A percentile compares a stretch with the other conserved stretches of the same genome.
phyloP scores from a whole-genome alignment of 2,329 filamentous ascomycete genomes.

The Penicillium sp. region DNA sequence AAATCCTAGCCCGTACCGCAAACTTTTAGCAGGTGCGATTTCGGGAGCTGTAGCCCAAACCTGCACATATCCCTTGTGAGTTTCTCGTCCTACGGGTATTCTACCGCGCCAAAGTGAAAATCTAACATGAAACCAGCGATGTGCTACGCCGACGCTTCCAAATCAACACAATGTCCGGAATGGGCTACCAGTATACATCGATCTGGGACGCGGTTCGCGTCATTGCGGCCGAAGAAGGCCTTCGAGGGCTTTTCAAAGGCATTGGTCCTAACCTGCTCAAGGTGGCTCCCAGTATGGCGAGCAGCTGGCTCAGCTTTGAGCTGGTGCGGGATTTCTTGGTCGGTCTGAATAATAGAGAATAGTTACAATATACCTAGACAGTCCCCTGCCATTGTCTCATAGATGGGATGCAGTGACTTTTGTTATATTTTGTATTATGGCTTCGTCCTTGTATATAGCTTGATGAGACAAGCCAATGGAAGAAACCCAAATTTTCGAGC shows the following conservation, averaged over 20 bases:
- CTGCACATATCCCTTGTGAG: slow-evolving; percentile 97
- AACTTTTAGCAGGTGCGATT: slow-evolving; percentile 85
- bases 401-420: neutral
- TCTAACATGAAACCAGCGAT: slow-evolving; percentile 68
- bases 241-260: slow-evolving; percentile 90
- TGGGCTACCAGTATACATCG: slow-evolving; percentile 93
- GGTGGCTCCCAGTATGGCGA: slow-evolving; percentile 97
- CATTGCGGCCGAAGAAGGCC: slow-evolving; percentile 82
- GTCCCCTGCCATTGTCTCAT: neutral
- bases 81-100: slow-evolving; percentile 1
- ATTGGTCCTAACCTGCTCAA: slow-evolving; percentile 95
- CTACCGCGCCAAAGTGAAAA: too few relatives aligned
- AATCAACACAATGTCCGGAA: slow-evolving; percentile 98
- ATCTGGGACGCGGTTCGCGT: slow-evolving; percentile 80
- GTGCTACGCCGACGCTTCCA: slow-evolving; percentile 93
- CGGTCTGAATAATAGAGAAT: slow-evolving; percentile 48
- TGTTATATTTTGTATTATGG: neutral
- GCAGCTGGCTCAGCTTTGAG: slow-evolving; percentile 97
- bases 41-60: slow-evolving; percentile 97
- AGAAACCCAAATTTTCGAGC: too few relatives aligned
- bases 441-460: neutral
- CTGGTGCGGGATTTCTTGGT: slow-evolving; percentile 86
- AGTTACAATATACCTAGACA: slow-evolving; percentile 25
- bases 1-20: slow-evolving; percentile 77
- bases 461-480: neutral